Evolutionary conservation across 108 stramenopile species (phyloP), one percentile per base, ranked within the genome.

Genomic region (Licmophora abbreviata): DNA sequence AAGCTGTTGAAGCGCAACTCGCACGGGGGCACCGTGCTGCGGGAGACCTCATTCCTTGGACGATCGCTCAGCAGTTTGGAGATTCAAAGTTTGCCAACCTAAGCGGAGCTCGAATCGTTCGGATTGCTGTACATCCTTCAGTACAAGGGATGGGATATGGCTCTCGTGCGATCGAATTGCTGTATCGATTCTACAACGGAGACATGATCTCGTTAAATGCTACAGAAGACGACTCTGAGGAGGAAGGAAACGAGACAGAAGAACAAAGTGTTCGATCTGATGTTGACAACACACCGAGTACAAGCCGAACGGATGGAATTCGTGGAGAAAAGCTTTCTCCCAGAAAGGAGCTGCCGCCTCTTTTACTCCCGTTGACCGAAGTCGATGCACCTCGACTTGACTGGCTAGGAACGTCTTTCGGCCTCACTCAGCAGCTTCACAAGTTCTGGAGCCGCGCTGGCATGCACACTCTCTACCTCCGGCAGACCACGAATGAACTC

Each of bases 1-100:
- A 93, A 46, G 71, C 90, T 23, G 94, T 97, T 8, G 78, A 91
- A 69, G 93, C 93, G 17, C 92, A 95, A 43, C 66, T 99, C 14
- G 79, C 89, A 11, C 59, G 92, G 20, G 99, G 99, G 1, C 90
- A 98, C 59, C 69, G 96, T 22, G 87, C 93, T 1, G 85, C 93
- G 1, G 99, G 97, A 9, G 99, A 99, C 76, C 61, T 99, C 33
- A 96, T 99, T 60, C 99, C 99, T 3, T 99, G 99, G 99, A 99
- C 95, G n/a, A 72, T 99, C 41, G 77, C 91, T 29, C 99, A 99
- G 61, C 99, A 99, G 66, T 99, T 97, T 76, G 92, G 96, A 36
- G 99, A 98, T 77, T 71, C 77, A 10, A 90, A 90, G 29, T 94
- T 98, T 61, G 95, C 94, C 8, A 77, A 85, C 45, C 66, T 98